phyloP scores from a whole-genome alignment of 148 eudicot species.

The Dianthus caryophyllus region DNA sequence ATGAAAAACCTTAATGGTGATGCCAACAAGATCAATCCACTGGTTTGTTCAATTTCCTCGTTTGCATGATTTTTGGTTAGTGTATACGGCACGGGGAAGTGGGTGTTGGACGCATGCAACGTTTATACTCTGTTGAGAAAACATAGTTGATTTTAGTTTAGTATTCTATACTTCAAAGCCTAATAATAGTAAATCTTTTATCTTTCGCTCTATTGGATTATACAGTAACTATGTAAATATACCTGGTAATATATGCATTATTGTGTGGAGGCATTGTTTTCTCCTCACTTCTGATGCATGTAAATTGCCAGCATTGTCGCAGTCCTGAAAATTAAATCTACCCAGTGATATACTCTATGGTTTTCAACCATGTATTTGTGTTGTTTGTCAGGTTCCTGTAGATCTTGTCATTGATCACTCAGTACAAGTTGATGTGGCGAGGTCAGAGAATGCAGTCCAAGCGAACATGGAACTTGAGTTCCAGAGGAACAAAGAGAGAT shows the following conservation, averaged over 20 bases:
- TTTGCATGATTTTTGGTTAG: neutral
- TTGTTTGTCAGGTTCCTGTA: conserved; percentile 67
- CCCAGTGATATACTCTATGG: neutral
- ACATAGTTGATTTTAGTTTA: no score
- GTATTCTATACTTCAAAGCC: no score
- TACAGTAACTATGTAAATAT: no score
- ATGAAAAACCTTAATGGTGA: conserved; percentile 71
- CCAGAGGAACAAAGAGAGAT: conserved; percentile 81
- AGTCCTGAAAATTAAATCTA: neutral
- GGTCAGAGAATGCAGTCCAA: conserved; percentile 75
- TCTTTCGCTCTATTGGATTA: neutral
- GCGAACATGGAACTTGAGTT: conserved; percentile 83
- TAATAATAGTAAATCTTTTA: neutral
- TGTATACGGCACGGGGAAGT: no score
- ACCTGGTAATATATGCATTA: no score
- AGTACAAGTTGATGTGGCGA: conserved; percentile 91
- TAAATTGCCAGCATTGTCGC: neutral
- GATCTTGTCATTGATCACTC: conserved; percentile 98
- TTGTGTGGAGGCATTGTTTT: no score
- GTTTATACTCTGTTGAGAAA: conserved; percentile 1
- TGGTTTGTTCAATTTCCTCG: conserved; percentile 44
- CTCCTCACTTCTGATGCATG: no score
- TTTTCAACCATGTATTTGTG: no score
- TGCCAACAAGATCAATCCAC: conserved; percentile 85
- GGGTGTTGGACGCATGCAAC: no score